Percentiles rank a stretch among this genome's conserved stretches.
Evolutionary conservation across 176 grass and related monocot species (phyloP).

Genomic region (Hyparrhenia diplandra): DNA sequence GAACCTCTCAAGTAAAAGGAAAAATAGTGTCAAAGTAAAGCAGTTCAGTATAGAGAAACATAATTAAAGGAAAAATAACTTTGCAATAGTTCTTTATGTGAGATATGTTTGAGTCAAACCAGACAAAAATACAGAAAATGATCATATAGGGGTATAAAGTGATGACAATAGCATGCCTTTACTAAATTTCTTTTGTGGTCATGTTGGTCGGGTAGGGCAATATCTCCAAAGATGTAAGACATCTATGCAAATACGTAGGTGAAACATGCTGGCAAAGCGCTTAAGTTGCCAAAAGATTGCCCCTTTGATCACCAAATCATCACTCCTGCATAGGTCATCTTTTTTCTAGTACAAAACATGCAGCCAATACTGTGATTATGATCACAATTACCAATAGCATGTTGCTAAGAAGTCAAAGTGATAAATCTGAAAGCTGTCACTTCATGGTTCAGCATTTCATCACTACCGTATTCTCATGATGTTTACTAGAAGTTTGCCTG

Average conservation of each 20-base stretch:
- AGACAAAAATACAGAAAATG: neutral
- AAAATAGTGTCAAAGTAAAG: neutral
- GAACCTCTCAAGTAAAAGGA: neutral
- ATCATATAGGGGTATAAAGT: neutral
- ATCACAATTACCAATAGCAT: neutral
- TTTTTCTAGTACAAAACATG: neutral
- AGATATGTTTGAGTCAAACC: neutral
- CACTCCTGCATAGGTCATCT: neutral
- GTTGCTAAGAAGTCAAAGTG: neutral
- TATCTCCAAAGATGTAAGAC: neutral
- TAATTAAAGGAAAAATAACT: neutral
- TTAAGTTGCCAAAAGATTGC: neutral
- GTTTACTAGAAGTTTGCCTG: neutral
- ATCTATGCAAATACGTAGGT: neutral
- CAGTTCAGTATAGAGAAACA: conserved; percentile 6
- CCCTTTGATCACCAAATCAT: neutral
- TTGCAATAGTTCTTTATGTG: neutral
- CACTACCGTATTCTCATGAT: neutral
- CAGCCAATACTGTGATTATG: neutral
- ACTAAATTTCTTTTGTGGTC: neutral
- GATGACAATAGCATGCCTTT: neutral
- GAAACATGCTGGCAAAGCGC: neutral
- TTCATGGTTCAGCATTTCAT: neutral
- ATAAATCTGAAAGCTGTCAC: neutral
- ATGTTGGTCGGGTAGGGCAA: neutral